These are phyloP conservation scores for Paramyrothecium roridum DNA, from an alignment of 2,329 filamentous ascomycete genomes.

Conservation along the genomic window DNA sequence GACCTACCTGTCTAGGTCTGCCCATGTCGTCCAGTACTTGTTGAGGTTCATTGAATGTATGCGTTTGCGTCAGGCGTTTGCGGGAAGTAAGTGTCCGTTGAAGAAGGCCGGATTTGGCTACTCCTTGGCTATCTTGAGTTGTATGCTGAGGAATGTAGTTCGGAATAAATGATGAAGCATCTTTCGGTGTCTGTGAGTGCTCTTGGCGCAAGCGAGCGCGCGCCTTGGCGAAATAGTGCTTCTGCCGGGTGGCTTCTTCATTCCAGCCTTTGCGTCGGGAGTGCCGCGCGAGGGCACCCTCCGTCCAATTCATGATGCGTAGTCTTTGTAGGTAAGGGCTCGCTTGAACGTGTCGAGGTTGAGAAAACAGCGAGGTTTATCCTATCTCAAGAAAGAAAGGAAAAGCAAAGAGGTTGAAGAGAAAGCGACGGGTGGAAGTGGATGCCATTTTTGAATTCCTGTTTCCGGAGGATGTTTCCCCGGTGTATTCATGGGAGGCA, in stretches of 20 bases:
- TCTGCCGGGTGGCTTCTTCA: slow-evolving; percentile 29
- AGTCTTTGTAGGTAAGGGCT: neutral
- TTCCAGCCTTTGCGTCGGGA: slow-evolving; percentile 28
- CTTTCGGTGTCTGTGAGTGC: slow-evolving; percentile 2
- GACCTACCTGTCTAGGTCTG: too few species aligned
- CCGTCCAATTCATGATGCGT: slow-evolving; percentile 38
- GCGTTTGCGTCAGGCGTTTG: slow-evolving; percentile 9
- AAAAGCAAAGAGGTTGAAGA: neutral
- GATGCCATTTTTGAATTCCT: too few species aligned
- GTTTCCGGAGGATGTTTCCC: too few species aligned
- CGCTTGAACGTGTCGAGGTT: neutral
- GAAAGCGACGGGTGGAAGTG: too few species aligned
- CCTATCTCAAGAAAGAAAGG: too few species aligned
- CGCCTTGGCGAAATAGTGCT: slow-evolving; percentile 33
- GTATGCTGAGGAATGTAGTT: slow-evolving; percentile 17
- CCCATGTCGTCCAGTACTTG: too few species aligned
- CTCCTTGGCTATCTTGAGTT: neutral
- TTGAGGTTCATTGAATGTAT: neutral
- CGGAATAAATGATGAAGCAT: slow-evolving; percentile 18
- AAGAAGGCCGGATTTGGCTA: neutral
- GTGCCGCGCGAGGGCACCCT: slow-evolving; percentile 32
- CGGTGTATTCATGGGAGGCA: too few species aligned
- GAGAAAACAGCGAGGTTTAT: neutral
- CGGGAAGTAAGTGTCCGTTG: neutral
- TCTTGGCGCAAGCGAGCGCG: slow-evolving; percentile 17